Evolutionary conservation across 371 early-diverging fungal species (phyloP), one percentile per base, ranked within the genome.

Genomic region (Choanephora cucurbitarum): DNA sequence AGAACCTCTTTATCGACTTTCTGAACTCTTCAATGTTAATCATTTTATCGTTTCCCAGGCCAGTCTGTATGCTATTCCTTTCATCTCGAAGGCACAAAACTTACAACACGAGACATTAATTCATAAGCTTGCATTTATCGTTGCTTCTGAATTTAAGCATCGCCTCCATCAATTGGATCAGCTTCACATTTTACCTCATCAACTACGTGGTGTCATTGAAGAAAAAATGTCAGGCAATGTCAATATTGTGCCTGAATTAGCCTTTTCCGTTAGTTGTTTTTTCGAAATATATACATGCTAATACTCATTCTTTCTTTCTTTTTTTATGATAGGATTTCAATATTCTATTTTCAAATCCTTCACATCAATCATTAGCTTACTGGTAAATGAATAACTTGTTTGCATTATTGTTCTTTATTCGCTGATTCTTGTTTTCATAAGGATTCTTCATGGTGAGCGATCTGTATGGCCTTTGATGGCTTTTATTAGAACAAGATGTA

Each of bases 391-490:
- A 24, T n/a, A 31, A 34, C 5, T 17, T 9, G 33, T 39, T n/a
- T 15, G 33, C 18, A 33, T 17, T 22, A 22, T 19, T 47, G 28
- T 32, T 5, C n/a, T 41, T 21, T 32, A 11, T 17, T n/a, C 17
- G 34, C 15, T 49, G 10, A 13, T 22, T 19, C 2, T 45, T 14
- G 24, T 45, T 6, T 17, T 8, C 40, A 23, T 17, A 41, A 76
- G 77, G 92, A 85, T 91, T 44, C 50, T 77, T 13, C 90, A 91
- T 62, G 94, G 94, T 23, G 90, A 91, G 60, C 80, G 83, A 48
- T 86, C 92, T 0, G 91, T 93, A 1, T 94, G 93, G 92, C 94
- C 92, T 5, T 72, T 84, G 48, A 57, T 94, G 18, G 73, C 87
- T 2, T 70, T 89, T 66, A 90, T 92, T 53, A 70, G 76, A 32